Conservation (phyloP, 768 basidiomycete species). For the Lactarius psammicola region DNA sequence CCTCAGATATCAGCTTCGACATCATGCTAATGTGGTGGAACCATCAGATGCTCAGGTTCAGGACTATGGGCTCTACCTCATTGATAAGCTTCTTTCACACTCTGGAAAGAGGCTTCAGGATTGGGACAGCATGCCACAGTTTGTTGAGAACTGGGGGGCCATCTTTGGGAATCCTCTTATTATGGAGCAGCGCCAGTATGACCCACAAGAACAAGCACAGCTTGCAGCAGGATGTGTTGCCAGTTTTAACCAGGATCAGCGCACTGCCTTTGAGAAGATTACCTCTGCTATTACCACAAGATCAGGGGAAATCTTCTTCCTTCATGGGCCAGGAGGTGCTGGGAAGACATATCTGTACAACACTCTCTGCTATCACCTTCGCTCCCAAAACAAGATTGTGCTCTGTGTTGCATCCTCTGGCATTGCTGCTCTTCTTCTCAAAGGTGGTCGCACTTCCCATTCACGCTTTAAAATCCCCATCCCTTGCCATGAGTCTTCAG, state of each 20-base stretch:
- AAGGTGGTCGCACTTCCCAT: constrained; percentile 47
- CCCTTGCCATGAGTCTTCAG: constrained; percentile 28
- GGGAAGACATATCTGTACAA: constrained; percentile 51
- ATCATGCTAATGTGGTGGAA: constrained; percentile 6
- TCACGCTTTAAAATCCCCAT: constrained; percentile 51
- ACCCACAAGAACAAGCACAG: constrained; percentile 13
- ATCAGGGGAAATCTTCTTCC: constrained; percentile 38
- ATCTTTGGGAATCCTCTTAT: constrained; percentile 34
- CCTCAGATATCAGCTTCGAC: constrained; percentile 32
- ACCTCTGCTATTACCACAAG: constrained; percentile 21
- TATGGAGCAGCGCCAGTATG: constrained; percentile 37
- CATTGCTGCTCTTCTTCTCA: constrained; percentile 46
- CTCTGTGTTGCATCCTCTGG: constrained; percentile 53
- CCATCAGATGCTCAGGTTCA: constrained; percentile 37
- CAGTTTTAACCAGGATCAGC: constrained; percentile 29
- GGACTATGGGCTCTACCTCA: constrained; percentile 45
- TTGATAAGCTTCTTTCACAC: constrained; percentile 35
- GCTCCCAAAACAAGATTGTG: constrained; percentile 26
- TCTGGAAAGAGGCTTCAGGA: constrained; percentile 32
- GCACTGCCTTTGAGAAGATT: constrained; percentile 28
- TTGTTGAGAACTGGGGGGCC: constrained; percentile 33
- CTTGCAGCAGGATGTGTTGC: neutral
- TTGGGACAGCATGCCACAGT: constrained; percentile 37
- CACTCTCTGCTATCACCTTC: constrained; percentile 26
- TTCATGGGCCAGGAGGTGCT: constrained; percentile 45